Percentiles rank a stretch among this genome's conserved stretches.
These are phyloP conservation scores for Coelastrella sp. DNA, from an alignment of 139 green algal genomes.

Conservation along the genomic window DNA sequence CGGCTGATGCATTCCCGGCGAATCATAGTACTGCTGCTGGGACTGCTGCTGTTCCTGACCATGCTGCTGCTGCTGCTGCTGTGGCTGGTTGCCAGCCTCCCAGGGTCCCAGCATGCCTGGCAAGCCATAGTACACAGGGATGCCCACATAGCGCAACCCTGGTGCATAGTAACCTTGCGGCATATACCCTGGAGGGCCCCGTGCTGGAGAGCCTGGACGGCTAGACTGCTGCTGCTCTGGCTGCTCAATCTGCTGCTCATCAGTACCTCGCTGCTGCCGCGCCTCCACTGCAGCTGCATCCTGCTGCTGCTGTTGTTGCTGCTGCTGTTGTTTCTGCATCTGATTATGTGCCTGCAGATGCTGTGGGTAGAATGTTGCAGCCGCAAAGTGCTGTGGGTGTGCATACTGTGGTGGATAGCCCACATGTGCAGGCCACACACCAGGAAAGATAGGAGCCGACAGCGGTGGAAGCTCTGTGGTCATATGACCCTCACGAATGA, in stretches of 20 bases:
- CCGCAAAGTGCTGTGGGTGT: background rate
- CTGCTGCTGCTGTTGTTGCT: background rate
- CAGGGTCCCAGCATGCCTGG: background rate
- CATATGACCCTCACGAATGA: slow-evolving; percentile 13
- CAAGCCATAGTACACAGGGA: slow-evolving; percentile 22
- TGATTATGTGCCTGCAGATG: background rate
- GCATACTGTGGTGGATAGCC: background rate
- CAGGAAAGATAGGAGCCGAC: slow-evolving; percentile 6
- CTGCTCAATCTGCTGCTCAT: background rate
- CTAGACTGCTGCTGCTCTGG: slow-evolving; percentile 6
- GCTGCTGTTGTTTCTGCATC: slow-evolving; percentile 13
- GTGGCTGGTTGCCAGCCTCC: background rate
- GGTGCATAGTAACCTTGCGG: slow-evolving; percentile 1
- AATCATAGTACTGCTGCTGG: background rate
- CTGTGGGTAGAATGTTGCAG: background rate
- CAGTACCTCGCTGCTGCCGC: too few species aligned
- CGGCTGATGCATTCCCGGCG: slow-evolving; percentile 8
- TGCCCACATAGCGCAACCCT: background rate
- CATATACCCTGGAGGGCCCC: slow-evolving; percentile 13
- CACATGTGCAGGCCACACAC: background rate
- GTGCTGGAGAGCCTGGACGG: background rate
- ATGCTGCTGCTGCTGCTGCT: background rate
- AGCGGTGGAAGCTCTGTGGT: slow-evolving; percentile 35
- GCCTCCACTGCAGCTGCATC: too few species aligned
- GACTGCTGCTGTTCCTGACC: background rate